Conservation (phyloP, 768 basidiomycete genomes). For the Phaeotremella skinneri region DNA sequence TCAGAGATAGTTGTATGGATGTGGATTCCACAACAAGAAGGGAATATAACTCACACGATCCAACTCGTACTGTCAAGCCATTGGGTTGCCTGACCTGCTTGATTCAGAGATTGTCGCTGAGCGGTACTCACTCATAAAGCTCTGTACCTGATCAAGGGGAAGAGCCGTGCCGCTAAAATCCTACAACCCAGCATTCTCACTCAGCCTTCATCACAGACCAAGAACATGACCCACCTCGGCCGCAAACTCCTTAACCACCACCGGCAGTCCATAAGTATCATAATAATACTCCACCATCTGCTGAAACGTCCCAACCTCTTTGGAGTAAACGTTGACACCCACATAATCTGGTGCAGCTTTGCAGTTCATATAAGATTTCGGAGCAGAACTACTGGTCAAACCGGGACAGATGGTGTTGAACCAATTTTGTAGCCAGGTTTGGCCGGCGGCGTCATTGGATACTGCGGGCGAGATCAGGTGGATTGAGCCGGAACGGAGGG, state of each 20-base stretch:
- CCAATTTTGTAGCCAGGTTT: too few relatives aligned
- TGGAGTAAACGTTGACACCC: conserved; percentile 41
- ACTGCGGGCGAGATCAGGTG: too few relatives aligned
- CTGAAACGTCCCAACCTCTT: conserved; percentile 37
- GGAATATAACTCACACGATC: conserved; percentile 14
- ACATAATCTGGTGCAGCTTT: conserved; percentile 30
- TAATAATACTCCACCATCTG: conserved; percentile 27
- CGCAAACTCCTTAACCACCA: conserved; percentile 43
- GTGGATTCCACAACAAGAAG: neutral
- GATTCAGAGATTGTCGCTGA: too few relatives aligned
- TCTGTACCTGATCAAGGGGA: neutral
- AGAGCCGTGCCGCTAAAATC: neutral
- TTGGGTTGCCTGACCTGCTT: conserved; percentile 6
- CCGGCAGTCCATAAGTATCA: conserved; percentile 27
- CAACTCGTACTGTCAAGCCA: conserved; percentile 25
- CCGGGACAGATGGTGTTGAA: conserved; percentile 23
- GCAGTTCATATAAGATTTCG: conserved; percentile 13
- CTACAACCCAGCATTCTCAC: neutral
- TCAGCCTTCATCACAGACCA: neutral
- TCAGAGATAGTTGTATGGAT: too few relatives aligned
- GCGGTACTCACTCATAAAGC: neutral
- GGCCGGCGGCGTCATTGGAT: too few relatives aligned
- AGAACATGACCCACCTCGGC: neutral
- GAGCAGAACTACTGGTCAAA: conserved; percentile 25
- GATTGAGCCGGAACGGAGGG: too few relatives aligned